Percentiles rank a stretch among this genome's conserved stretches.
Evolutionary conservation across 345 rosid genomes (phyloP).

Genomic region (Citrus mangshanensis): DNA sequence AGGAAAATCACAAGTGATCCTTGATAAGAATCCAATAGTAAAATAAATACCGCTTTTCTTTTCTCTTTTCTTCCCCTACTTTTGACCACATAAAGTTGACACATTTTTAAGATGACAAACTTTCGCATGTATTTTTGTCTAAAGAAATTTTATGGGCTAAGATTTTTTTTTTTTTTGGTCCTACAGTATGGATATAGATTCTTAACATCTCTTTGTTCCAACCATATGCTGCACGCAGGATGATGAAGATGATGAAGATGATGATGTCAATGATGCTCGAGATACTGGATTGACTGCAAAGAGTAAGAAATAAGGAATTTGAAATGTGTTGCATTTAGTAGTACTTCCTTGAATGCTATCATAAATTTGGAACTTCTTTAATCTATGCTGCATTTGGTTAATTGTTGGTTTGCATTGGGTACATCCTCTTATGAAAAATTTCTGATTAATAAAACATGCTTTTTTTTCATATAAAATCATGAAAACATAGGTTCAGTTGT

Average conservation of each 20-base stretch:
- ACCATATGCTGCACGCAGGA: constrained; percentile 10
- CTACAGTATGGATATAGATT: not conserved
- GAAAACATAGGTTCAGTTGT: not conserved
- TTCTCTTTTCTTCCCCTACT: not conserved
- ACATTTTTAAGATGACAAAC: not conserved
- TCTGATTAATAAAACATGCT: not conserved
- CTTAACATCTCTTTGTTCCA: not conserved
- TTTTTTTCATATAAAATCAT: not conserved
- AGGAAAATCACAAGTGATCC: not conserved
- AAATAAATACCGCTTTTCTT: not conserved
- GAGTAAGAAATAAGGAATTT: constrained; percentile 39
- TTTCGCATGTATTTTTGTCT: not conserved
- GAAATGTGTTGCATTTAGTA: not conserved
- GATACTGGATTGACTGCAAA: constrained; percentile 47
- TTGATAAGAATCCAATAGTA: not conserved
- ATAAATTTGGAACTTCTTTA: not conserved
- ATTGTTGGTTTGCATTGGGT: not conserved
- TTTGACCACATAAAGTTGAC: not conserved
- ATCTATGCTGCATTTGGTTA: not conserved
- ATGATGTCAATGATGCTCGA: constrained; percentile 37
- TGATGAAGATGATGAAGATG: constrained; percentile 27
- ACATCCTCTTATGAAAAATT: not conserved
- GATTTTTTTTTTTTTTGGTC: not conserved
- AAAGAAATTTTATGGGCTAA: not conserved
- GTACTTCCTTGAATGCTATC: not conserved